These are phyloP conservation scores for Filosporella fistucella DNA, from an alignment of 495 filamentous ascomycete genomes.

Conservation along the genomic window DNA sequence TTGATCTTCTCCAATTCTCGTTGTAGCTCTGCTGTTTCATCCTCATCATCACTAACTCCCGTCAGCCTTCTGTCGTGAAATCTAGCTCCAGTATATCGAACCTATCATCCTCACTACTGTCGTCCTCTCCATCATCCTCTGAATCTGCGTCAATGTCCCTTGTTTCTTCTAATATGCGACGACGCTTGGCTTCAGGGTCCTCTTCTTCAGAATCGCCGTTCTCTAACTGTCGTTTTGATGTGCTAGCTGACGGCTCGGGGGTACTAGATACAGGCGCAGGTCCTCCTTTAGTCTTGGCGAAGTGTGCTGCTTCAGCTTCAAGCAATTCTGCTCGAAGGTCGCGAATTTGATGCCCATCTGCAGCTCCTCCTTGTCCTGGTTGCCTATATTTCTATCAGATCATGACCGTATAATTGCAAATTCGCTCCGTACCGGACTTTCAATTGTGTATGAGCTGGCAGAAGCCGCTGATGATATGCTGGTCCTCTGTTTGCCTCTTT, in stretches of 20 bases:
- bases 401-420: not conserved
- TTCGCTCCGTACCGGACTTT: slow-evolving; percentile 63
- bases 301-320: slow-evolving; percentile 81
- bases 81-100: slow-evolving; percentile 19
- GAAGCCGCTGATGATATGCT: slow-evolving; percentile 93
- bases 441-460: slow-evolving; percentile 86
- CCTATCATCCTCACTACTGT: slow-evolving; percentile 71
- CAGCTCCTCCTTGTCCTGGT: slow-evolving; percentile 83
- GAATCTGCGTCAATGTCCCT: slow-evolving; percentile 89
- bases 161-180: slow-evolving; percentile 83
- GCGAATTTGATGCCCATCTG: slow-evolving; percentile 63
- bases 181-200: slow-evolving; percentile 77
- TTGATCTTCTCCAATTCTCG: slow-evolving; percentile 94
- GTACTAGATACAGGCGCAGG: slow-evolving; percentile 34
- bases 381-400: slow-evolving; percentile 43
- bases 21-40: slow-evolving; percentile 86
- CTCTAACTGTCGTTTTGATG: slow-evolving; percentile 66
- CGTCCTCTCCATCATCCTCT: slow-evolving; percentile 56
- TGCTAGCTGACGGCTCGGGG: slow-evolving; percentile 28
- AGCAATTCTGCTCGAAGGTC: slow-evolving; percentile 91
- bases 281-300: slow-evolving; percentile 73
- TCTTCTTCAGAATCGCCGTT: slow-evolving; percentile 46
- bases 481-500: slow-evolving; percentile 93
- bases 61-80: slow-evolving; percentile 2
- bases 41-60: slow-evolving; percentile 63